phyloP scores from a whole-genome alignment of 352 stramenopile species.

The Pilasporangium apinafurcum region DNA sequence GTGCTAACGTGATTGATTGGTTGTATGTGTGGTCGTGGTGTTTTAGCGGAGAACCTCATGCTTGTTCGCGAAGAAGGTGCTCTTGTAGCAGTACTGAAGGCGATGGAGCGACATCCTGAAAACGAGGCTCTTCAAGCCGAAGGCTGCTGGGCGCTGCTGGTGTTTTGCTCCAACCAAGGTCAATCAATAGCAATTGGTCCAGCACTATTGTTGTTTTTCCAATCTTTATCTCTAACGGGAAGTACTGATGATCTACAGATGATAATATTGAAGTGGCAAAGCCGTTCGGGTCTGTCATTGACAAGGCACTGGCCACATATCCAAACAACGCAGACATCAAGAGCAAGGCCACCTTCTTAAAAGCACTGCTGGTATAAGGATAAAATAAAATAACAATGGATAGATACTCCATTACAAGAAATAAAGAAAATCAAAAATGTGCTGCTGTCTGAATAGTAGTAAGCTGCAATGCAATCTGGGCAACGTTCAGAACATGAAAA shows the following conservation, averaged over 20 bases:
- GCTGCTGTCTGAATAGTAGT: too few species aligned
- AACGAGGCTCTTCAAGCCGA: constrained; percentile 68
- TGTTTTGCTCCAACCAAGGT: constrained; percentile 81
- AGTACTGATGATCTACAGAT: too few species aligned
- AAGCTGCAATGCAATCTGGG: too few species aligned
- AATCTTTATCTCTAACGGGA: too few species aligned
- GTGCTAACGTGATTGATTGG: background rate
- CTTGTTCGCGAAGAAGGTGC: constrained; percentile 54
- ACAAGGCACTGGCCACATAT: constrained; percentile 35
- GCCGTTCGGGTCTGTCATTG: constrained; percentile 29
- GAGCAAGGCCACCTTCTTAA: constrained; percentile 59
- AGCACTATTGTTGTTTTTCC: too few species aligned
- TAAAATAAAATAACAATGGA: background rate
- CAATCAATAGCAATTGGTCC: too few species aligned
- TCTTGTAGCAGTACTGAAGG: constrained; percentile 50
- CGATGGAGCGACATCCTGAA: constrained; percentile 54
- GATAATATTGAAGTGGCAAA: constrained; percentile 54
- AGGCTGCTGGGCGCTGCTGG: constrained; percentile 66
- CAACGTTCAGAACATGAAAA: too few species aligned
- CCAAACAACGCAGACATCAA: constrained; percentile 52
- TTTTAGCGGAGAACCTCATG: constrained; percentile 47
- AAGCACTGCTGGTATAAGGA: constrained; percentile 38
- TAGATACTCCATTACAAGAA: background rate
- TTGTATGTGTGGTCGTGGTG: too few species aligned
- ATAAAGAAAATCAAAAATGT: too few species aligned